A percentile compares a stretch with the other conserved stretches of the same genome.
Evolutionary conservation across 2,329 filamentous ascomycete species (phyloP).

Genomic region (Penicillium sp.): DNA sequence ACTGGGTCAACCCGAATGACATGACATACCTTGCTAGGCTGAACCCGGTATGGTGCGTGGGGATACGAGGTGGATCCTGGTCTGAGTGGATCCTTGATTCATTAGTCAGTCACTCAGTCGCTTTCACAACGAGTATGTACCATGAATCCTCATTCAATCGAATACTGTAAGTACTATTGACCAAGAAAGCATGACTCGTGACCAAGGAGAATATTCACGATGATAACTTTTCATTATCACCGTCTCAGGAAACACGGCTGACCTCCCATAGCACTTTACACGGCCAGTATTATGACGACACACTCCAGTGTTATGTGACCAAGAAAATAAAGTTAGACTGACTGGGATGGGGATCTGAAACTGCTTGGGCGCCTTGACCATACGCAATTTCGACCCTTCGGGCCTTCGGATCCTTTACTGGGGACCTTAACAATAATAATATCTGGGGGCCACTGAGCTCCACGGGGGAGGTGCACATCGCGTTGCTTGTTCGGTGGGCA

Average conservation of each 20-base stretch:
- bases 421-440: neutral
- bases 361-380: conserved; percentile 6
- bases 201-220: no score
- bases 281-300: neutral
- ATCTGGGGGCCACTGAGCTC: neutral
- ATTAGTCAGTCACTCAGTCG: neutral
- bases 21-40: conserved; percentile 4
- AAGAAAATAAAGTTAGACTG: conserved; percentile 19
- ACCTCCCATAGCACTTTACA: neutral
- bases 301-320: neutral
- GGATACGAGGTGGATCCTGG: conserved; percentile 17
- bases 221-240: neutral
- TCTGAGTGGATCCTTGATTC: neutral
- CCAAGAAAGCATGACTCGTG: no score
- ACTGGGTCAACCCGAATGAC: conserved; percentile 4
- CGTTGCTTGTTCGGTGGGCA: neutral
- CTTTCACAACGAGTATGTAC: neutral
- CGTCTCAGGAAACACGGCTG: neutral
- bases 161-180: no score
- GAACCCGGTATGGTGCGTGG: conserved; percentile 14
- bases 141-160: neutral
- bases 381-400: neutral
- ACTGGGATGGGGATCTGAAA: conserved; percentile 17
- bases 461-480: neutral
- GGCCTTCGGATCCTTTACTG: neutral